Conservation (phyloP, 176 grass and related monocot genomes). For the Triticum monococcum region DNA sequence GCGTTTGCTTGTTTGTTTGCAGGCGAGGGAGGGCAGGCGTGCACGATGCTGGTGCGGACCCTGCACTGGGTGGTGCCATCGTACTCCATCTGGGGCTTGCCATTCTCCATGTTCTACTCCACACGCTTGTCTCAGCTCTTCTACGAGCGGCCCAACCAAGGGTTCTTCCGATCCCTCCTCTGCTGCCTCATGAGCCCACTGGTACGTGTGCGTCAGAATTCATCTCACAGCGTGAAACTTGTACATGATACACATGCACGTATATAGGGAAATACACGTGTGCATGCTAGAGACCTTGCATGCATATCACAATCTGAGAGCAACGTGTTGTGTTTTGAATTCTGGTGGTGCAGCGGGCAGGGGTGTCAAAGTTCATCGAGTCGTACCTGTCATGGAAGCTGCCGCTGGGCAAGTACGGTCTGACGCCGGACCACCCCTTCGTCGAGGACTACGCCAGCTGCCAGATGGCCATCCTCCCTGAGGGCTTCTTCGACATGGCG, state of each 20-base stretch:
- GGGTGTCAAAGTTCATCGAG: conserved; percentile 92
- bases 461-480: conserved; percentile 96
- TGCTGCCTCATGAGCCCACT: conserved; percentile 66
- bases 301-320: background rate
- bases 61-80: conserved; percentile 96
- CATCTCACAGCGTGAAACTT: too few species aligned
- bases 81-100: conserved; percentile 95
- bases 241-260: too few species aligned
- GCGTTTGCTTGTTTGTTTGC: background rate
- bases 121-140: conserved; percentile 83
- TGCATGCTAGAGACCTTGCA: conserved; percentile 4
- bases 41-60: conserved; percentile 88
- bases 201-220: conserved; percentile 47
- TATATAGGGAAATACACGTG: background rate
- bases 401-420: conserved; percentile 72
- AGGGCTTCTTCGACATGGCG: conserved; percentile 90
- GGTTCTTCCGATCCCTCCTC: conserved; percentile 60
- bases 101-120: conserved; percentile 95
- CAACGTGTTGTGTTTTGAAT: background rate
- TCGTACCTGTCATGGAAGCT: conserved; percentile 93
- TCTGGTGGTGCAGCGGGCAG: conserved; percentile 40
- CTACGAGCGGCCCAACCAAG: conserved; percentile 79
- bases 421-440: conserved; percentile 88
- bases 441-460: conserved; percentile 96
- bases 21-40: conserved; percentile 72